Conservation (phyloP, 768 basidiomycete genomes). For the Mycena capillaripes region DNA sequence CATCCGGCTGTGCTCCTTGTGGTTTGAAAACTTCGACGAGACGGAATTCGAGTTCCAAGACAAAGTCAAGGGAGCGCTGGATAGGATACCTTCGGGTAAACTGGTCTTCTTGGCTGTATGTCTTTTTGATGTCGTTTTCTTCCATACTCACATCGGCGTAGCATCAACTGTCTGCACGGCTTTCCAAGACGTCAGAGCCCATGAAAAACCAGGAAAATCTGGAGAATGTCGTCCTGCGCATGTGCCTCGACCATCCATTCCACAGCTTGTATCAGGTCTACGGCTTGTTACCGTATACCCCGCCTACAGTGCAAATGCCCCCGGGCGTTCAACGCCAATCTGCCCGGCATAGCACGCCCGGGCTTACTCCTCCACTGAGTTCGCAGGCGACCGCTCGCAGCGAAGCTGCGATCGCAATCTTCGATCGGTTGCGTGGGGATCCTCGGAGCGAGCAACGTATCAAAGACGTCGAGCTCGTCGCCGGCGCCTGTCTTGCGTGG, state of each 20-base stretch:
- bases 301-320: conserved; percentile 28
- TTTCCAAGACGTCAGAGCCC: conserved; percentile 60
- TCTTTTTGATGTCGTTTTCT: conserved; percentile 7
- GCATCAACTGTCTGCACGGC: conserved; percentile 94
- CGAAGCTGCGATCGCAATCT: conserved; percentile 74
- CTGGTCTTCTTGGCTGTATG: conserved; percentile 86
- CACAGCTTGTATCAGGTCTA: conserved; percentile 93
- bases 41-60: conserved; percentile 56
- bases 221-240: conserved; percentile 73
- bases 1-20: conserved; percentile 89
- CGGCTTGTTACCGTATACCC: conserved; percentile 65
- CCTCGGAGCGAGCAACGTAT: conserved; percentile 54
- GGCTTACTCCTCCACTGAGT: neutral
- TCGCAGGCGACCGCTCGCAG: conserved; percentile 61
- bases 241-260: conserved; percentile 94
- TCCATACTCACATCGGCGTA: conserved; percentile 36
- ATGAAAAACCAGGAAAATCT: conserved; percentile 69
- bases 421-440: conserved; percentile 65
- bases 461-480: conserved; percentile 69
- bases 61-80: conserved; percentile 60
- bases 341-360: conserved; percentile 54
- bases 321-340: conserved; percentile 59
- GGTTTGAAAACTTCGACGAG: conserved; percentile 90
- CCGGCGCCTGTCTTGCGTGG: conserved; percentile 80
- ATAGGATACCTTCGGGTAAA: conserved; percentile 84